A percentile compares a stretch with the other conserved stretches of the same genome.
phyloP scores from a whole-genome alignment of 2,329 filamentous ascomycete species.

The Aureobasidium namibiae region DNA sequence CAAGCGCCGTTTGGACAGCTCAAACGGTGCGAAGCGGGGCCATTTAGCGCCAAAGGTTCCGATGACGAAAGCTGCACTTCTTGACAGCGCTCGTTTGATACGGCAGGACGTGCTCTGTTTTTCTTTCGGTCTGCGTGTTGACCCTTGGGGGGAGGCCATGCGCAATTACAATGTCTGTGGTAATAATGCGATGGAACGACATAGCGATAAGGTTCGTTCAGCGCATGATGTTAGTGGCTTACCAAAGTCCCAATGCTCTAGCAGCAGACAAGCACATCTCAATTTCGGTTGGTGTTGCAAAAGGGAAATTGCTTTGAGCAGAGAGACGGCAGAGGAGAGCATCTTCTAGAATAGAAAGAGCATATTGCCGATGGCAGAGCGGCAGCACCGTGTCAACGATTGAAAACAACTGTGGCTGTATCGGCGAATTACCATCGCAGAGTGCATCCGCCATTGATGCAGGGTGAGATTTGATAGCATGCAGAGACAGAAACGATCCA shows the following conservation, averaged over 20 bases:
- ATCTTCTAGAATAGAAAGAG: conserved; percentile 5
- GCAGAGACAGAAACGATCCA: not conserved
- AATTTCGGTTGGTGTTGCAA: conserved; percentile 8
- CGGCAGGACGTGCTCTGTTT: conserved; percentile 9
- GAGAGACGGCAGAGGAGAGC: not conserved
- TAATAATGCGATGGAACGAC: not conserved
- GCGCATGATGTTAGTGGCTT: conserved; percentile 9
- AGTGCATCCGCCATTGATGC: not conserved
- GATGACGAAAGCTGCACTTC: conserved; percentile 4
- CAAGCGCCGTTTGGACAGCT: conserved; percentile 1
- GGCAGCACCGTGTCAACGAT: not conserved
- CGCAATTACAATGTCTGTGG: not conserved
- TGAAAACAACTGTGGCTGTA: not conserved
- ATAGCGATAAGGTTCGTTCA: not conserved
- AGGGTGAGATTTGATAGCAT: conserved; percentile 5
- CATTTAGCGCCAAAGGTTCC: not conserved
- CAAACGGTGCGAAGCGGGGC: not conserved
- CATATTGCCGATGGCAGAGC: not conserved
- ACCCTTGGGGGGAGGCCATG: not conserved
- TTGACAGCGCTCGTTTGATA: conserved; percentile 10
- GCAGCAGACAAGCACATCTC: conserved; percentile 6
- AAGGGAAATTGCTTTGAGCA: conserved; percentile 7
- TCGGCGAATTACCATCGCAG: conserved; percentile 6
- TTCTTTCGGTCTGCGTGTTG: not conserved
- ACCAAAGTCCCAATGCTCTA: not conserved